Evolutionary conservation across 768 basidiomycete species (phyloP).

Genomic region (Termitomyces bulborhizus): DNA sequence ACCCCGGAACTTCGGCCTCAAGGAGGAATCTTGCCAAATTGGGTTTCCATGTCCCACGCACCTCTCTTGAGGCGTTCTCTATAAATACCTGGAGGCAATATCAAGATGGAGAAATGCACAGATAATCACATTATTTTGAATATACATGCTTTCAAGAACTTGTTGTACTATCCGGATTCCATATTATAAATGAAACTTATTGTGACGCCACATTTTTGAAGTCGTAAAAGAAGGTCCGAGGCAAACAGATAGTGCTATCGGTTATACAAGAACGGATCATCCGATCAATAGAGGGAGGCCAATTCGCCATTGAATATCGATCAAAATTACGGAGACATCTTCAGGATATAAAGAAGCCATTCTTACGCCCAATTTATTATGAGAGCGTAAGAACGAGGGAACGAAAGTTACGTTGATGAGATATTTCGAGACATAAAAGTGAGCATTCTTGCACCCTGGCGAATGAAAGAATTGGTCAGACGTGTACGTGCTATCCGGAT

Average conservation of each 20-base stretch:
- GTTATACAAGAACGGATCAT: not conserved
- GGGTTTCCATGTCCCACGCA: constrained; percentile 4
- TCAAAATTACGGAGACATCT: not conserved
- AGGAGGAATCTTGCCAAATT: not conserved
- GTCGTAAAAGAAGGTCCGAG: too few species aligned
- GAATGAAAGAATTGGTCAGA: constrained; percentile 45
- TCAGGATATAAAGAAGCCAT: not conserved
- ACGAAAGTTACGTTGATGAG: constrained; percentile 1
- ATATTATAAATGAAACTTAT: not conserved
- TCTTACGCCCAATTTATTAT: not conserved
- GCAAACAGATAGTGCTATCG: not conserved
- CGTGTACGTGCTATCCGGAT: constrained; percentile 34
- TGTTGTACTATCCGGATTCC: not conserved
- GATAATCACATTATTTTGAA: not conserved
- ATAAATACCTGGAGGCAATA: not conserved
- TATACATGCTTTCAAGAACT: not conserved
- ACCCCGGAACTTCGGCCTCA: not conserved
- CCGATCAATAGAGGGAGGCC: not conserved
- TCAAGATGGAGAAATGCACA: not conserved
- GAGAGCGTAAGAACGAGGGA: not conserved
- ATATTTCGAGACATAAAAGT: constrained; percentile 27
- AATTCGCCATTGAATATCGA: not conserved
- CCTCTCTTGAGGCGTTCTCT: not conserved
- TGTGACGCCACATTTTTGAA: not conserved
- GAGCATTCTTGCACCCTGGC: constrained; percentile 49